Percentiles rank a stretch among this genome's conserved stretches.
phyloP scores from a whole-genome alignment of 371 early-diverging fungal genomes.

The Paraphysoderma sedebokerense region DNA sequence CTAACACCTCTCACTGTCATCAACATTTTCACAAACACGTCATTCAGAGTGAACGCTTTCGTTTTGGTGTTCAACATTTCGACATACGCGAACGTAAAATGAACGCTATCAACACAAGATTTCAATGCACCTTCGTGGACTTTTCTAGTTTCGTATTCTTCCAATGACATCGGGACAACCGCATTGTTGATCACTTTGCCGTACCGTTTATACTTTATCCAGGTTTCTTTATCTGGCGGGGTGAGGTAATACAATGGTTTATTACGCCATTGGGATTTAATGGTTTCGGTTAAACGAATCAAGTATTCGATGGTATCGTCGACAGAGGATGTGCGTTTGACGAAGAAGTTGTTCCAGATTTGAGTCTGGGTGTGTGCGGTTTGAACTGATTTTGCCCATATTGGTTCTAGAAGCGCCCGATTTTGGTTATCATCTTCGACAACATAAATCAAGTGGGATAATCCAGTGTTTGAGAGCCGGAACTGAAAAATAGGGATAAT shows the following conservation, averaged over 20 bases:
- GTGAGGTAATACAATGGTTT: background rate
- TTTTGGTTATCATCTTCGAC: conserved; percentile 54
- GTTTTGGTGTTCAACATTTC: conserved; percentile 47
- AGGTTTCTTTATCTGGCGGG: background rate
- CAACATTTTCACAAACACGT: conserved; percentile 59
- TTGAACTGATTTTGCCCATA: conserved; percentile 14
- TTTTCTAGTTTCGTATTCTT: background rate
- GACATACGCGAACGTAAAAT: conserved; percentile 40
- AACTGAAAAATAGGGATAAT: too few species aligned
- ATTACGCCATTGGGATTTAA: conserved; percentile 19
- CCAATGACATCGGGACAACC: background rate
- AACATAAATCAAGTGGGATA: conserved; percentile 58
- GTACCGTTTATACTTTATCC: background rate
- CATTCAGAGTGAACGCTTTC: conserved; percentile 36
- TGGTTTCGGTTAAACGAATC: conserved; percentile 29
- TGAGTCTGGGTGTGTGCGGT: conserved; percentile 51
- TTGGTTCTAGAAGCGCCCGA: conserved; percentile 25
- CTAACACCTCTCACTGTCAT: conserved; percentile 64
- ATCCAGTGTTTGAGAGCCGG: conserved; percentile 46
- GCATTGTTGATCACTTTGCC: background rate
- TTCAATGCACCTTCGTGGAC: background rate
- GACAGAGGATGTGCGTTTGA: conserved; percentile 45
- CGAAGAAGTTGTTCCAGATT: conserved; percentile 44
- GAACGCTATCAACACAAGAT: conserved; percentile 7
- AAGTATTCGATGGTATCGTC: conserved; percentile 66